Base-by-base conservation (phyloP, 2,329 filamentous ascomycete species). In the Claviceps digitariae region DNA sequence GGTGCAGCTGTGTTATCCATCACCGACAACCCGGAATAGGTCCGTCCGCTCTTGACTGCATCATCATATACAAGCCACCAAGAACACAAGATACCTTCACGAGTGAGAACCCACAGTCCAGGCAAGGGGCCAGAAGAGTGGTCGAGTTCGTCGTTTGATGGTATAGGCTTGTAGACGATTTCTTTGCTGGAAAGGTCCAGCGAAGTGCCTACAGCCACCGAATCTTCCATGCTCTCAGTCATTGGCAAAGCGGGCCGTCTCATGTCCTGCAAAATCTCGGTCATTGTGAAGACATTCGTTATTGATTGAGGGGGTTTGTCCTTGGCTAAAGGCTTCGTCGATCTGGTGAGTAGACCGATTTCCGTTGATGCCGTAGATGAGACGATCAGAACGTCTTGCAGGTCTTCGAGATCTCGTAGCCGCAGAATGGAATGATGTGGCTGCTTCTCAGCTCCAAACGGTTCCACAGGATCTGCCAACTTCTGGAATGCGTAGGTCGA, bases 31-130 rank as follows among this genome's bases (percentile, higher is more conserved):
- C 86, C 87, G 43, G 84, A 78, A 66, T 90, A 97, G 0, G 81
- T 79, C 7, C 80, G 81, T 3, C 83, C 83, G 60, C 84, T 74
- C 55, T 84, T 81, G 56, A 98, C 83, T 2, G 91, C 90, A 44
- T 94, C 89, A 38, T 86, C 81, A 69, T 96, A 96, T 21, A 97
- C 79, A 45, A 97, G 71, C 88, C 91, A 96, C 90, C 91, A 98
- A 13, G 83, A 78, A 47, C 81, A 82, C 17, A 98, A 73, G 10
- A 95, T 72, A 58, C 93, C 93, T 62, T 96, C 88, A 59, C 95
- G 84, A 56, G 94, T 97, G 17, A 98, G 73, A 31, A 89, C 77
- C 76, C 93, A 84, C 44, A 95, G 74, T 12, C 84, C 88, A 6
- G 93, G 93, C 9, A 97, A 70, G 13, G 93, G 91, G 1, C 81